A percentile compares a stretch with the other conserved stretches of the same genome.
phyloP scores from a whole-genome alignment of 306 rosid genomes.

The Lathyrus tuberosus region DNA sequence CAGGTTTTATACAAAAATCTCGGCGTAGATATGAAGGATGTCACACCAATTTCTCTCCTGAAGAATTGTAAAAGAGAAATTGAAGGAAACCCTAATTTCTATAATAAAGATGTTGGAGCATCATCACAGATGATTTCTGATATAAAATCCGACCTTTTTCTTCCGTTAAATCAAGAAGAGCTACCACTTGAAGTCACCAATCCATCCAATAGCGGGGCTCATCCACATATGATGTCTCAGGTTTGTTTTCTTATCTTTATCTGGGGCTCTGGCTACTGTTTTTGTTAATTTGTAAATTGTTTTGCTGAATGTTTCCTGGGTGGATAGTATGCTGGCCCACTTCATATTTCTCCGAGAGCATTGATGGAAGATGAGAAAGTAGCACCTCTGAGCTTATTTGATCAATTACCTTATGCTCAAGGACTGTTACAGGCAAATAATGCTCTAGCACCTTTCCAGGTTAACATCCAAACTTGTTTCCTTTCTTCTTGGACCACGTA shows the following conservation, averaged over 20 bases:
- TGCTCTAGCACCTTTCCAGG: constrained; percentile 75
- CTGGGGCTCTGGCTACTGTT: neutral
- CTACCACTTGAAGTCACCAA: constrained; percentile 77
- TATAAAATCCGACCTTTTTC: constrained; percentile 65
- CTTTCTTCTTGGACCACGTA: neutral
- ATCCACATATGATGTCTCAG: constrained; percentile 79
- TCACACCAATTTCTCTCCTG: constrained; percentile 85
- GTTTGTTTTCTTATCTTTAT: constrained; percentile 48
- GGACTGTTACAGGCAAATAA: constrained; percentile 77
- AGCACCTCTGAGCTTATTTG: constrained; percentile 68
- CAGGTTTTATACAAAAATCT: constrained; percentile 94
- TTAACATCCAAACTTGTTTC: constrained; percentile 38
- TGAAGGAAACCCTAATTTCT: constrained; percentile 99
- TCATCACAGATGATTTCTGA: constrained; percentile 78
- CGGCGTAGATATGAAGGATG: constrained; percentile 92
- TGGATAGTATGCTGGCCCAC: constrained; percentile 78
- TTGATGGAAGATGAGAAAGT: constrained; percentile 87
- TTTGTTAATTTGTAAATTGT: constrained; percentile 8
- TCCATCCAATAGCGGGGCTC: constrained; percentile 70
- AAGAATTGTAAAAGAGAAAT: constrained; percentile 89
- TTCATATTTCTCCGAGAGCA: constrained; percentile 72
- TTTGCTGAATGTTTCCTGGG: constrained; percentile 24
- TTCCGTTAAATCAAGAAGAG: constrained; percentile 85
- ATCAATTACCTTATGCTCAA: constrained; percentile 84
- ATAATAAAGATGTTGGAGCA: constrained; percentile 89